phyloP scores from a whole-genome alignment of 306 rosid species.

The Begonia loranthoides region DNA sequence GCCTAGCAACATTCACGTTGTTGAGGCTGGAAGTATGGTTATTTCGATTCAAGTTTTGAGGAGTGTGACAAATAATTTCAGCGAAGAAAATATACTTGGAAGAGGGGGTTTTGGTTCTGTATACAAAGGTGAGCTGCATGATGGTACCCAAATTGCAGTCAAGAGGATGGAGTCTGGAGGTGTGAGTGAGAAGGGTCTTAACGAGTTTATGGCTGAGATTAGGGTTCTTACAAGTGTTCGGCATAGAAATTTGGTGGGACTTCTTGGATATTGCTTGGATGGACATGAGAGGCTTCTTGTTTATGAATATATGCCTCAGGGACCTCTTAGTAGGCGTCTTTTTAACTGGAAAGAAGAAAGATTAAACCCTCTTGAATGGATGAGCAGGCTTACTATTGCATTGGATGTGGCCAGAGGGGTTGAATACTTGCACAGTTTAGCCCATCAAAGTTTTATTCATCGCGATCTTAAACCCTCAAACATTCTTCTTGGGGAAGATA shows the following conservation, averaged over 20 bases:
- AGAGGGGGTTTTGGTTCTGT: slow-evolving; percentile 82
- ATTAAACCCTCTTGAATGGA: slow-evolving; percentile 67
- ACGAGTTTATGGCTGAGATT: slow-evolving; percentile 73
- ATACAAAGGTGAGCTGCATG: slow-evolving; percentile 73
- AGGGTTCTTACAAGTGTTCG: slow-evolving; percentile 77
- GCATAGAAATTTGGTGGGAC: slow-evolving; percentile 73
- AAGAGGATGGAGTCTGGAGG: slow-evolving; percentile 77
- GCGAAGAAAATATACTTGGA: slow-evolving; percentile 49
- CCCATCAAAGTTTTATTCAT: slow-evolving; percentile 75
- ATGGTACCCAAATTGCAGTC: slow-evolving; percentile 87
- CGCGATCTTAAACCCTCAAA: slow-evolving; percentile 94
- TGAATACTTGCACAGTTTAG: slow-evolving; percentile 70
- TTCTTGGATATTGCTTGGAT: slow-evolving; percentile 87
- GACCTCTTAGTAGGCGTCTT: slow-evolving; percentile 52
- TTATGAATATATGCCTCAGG: slow-evolving; percentile 81
- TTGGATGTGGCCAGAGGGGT: slow-evolving; percentile 94
- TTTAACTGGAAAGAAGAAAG: slow-evolving; percentile 46
- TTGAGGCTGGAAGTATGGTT: slow-evolving; percentile 46
- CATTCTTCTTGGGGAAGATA: slow-evolving; percentile 81
- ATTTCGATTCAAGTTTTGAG: slow-evolving; percentile 62
- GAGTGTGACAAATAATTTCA: slow-evolving; percentile 57
- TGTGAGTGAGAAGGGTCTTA: slow-evolving; percentile 45
- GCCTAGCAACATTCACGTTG: slow-evolving; percentile 28
- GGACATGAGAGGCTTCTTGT: slow-evolving; percentile 82
- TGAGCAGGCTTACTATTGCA: slow-evolving; percentile 56